Base-by-base conservation (phyloP, 129 eudicot genomes). In the Lonicera japonica region DNA sequence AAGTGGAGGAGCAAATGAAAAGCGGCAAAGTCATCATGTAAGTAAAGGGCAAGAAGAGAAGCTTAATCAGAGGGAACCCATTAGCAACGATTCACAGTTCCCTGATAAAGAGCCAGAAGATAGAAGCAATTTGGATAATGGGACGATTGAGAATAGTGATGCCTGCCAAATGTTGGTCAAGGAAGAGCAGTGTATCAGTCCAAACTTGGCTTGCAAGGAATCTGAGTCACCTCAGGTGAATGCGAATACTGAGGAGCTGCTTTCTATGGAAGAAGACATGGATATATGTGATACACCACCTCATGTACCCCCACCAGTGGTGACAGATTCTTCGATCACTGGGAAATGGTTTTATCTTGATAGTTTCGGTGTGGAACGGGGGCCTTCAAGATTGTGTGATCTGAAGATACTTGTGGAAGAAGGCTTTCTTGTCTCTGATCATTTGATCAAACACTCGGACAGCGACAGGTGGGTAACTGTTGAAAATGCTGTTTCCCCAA, bases 181-280 rank as follows among this genome's bases (percentile, higher is more conserved):
- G 60, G 88, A 84, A 61, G 77, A 80, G 17, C 39, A 56, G 41
- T 56, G 77, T 67, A 73, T 64, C 68, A 61, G 51, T 65, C 70
- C 77, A 25, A 12, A 54, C n/a, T 39, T 38, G 23, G 58, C 58
- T 14, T 29, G 16, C 39, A 46, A 51, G 40, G 87, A 74, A 51
- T 52, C 75, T 22, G 87, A 74, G 52, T 52, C 75, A 19, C 72
- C 71, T 45, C 80, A 70, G 78, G 90, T 75, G 47, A 85, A 78
- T 63, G 96, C 86, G 66, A 72, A 65, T 47, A 63, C 56, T 5
- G 98, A 87, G 60, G 98, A 84, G 54, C 67, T 77, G 53, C 82
- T 76, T 54, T 92, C 98, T 5, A 92, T 92, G 98, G 98, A 92
- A 67, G 98, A 92, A 78, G 98, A 92, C 73, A 92, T 92, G 98